Conservation (phyloP, 169 alveolate genomes). For the Cryptosporidium canis region DNA sequence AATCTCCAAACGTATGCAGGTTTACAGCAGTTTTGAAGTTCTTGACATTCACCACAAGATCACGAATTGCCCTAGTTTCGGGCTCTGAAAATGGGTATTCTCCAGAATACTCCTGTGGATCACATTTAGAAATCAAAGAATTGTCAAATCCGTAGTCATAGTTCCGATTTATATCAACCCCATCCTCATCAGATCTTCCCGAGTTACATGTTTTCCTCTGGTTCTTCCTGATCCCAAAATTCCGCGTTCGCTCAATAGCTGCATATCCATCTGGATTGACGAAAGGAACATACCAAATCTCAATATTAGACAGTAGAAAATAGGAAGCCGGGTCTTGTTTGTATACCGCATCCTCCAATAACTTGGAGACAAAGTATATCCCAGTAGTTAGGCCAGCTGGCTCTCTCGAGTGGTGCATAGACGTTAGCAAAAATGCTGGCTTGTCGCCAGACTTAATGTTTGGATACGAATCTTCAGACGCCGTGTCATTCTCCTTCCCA, state of each 20-base stretch:
- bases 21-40: constrained; percentile 65
- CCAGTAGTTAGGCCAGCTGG: constrained; percentile 57
- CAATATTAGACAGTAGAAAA: constrained; percentile 1
- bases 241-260: constrained; percentile 49
- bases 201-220: constrained; percentile 66
- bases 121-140: constrained; percentile 5
- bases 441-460: neutral
- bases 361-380: constrained; percentile 28
- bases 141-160: constrained; percentile 52
- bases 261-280: constrained; percentile 77
- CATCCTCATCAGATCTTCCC: constrained; percentile 17
- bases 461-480: neutral
- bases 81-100: constrained; percentile 76
- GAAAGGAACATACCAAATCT: constrained; percentile 66
- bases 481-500: neutral
- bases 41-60: constrained; percentile 5
- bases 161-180: constrained; percentile 74
- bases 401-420: constrained; percentile 65
- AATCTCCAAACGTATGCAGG: constrained; percentile 75
- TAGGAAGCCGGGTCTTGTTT: neutral
- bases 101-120: constrained; percentile 75
- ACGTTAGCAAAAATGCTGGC: constrained; percentile 48
- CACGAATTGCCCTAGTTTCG: constrained; percentile 74
- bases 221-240: constrained; percentile 55
- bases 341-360: constrained; percentile 27